Percentiles rank a stretch among this genome's conserved stretches.
Evolutionary conservation across 176 grass and related monocot genomes (phyloP).

Genomic region (Coix lacrymajobi): DNA sequence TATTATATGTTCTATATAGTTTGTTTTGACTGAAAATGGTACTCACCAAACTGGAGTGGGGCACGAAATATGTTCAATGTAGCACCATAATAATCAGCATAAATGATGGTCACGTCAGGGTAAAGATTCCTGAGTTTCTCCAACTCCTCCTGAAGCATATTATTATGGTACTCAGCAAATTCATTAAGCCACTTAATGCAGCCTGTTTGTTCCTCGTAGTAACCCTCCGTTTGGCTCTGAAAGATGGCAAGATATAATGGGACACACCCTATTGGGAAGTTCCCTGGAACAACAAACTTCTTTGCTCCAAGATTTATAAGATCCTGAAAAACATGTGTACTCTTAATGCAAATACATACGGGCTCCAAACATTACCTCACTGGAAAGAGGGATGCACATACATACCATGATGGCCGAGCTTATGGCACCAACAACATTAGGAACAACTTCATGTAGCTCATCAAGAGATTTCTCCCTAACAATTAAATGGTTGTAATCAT

Average conservation of each 20-base stretch:
- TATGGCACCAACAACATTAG: slow-evolving; percentile 59
- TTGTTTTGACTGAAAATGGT: not conserved
- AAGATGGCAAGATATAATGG: slow-evolving; percentile 69
- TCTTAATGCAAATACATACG: slow-evolving; percentile 6
- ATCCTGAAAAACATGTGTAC: slow-evolving; percentile 44
- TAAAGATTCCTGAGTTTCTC: slow-evolving; percentile 52
- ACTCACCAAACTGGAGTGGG: slow-evolving; percentile 80
- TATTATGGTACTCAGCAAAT: slow-evolving; percentile 63
- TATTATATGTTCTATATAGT: not conserved
- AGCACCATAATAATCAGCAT: slow-evolving; percentile 90
- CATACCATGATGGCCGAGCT: slow-evolving; percentile 47
- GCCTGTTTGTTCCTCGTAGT: slow-evolving; percentile 71
- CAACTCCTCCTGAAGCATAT: slow-evolving; percentile 52
- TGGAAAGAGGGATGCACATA: not conserved
- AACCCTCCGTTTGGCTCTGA: slow-evolving; percentile 53
- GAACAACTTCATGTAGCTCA: slow-evolving; percentile 63
- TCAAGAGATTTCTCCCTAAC: slow-evolving; percentile 51
- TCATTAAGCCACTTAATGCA: slow-evolving; percentile 87
- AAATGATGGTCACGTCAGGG: slow-evolving; percentile 61
- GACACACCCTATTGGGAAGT: slow-evolving; percentile 82
- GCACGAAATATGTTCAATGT: slow-evolving; percentile 57
- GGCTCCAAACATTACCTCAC: not conserved
- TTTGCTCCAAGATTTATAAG: slow-evolving; percentile 80
- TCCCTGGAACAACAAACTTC: slow-evolving; percentile 81
- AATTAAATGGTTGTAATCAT: slow-evolving; percentile 93